Percentiles rank a stretch among this genome's conserved stretches.
phyloP scores from a whole-genome alignment of 2,329 filamentous ascomycete genomes.

The Cercospora sojina region DNA sequence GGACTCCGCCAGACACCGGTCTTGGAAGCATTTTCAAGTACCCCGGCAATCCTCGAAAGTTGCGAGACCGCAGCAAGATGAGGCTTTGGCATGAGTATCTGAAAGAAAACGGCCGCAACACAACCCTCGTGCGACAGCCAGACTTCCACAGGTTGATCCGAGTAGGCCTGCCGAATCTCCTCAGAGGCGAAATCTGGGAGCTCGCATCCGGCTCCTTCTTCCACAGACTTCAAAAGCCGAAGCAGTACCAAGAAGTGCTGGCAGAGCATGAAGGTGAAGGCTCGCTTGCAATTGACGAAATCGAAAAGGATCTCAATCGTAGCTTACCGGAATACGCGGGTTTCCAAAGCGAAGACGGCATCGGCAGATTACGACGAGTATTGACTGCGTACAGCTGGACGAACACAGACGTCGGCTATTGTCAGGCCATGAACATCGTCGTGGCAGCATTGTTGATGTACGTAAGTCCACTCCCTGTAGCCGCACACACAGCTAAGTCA shows the following conservation, averaged over 20 bases:
- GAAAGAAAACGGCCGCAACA: conserved; percentile 85
- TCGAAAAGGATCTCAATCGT: conserved; percentile 95
- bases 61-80: conserved; percentile 96
- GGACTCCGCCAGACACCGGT: conserved; percentile 77
- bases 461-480: conserved; percentile 34
- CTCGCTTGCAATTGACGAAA: conserved; percentile 95
- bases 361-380: conserved; percentile 82
- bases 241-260: conserved; percentile 79
- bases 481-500: conserved; percentile 27
- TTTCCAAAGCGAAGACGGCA: conserved; percentile 94
- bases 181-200: conserved; percentile 95
- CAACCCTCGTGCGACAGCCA: conserved; percentile 87
- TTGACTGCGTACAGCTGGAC: conserved; percentile 98
- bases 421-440: conserved; percentile 99
- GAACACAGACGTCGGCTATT: conserved; percentile 93
- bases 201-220: conserved; percentile 89
- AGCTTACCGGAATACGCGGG: conserved; percentile 96
- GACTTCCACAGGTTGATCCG: conserved; percentile 97
- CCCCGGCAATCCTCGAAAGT: conserved; percentile 89
- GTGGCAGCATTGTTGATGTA: conserved; percentile 92
- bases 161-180: conserved; percentile 87
- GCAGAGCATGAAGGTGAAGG: conserved; percentile 79
- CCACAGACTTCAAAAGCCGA: conserved; percentile 80
- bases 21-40: conserved; percentile 91
- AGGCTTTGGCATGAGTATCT: conserved; percentile 95